Conservation (phyloP, 805 yeast species). For the Komagataella ulmi region DNA sequence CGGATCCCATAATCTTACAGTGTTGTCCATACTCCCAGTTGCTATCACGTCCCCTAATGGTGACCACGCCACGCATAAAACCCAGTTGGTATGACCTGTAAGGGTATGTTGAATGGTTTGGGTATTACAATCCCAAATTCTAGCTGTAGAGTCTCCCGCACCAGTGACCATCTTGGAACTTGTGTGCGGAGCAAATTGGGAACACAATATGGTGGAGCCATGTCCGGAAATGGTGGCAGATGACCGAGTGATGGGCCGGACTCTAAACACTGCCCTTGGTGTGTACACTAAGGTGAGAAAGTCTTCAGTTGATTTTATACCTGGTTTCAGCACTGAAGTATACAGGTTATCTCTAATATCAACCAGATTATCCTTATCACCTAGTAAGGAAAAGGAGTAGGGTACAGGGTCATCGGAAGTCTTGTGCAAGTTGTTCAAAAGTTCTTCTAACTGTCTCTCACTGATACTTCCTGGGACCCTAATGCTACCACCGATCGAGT, state of each 20-base stretch:
- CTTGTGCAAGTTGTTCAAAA: constrained; percentile 67
- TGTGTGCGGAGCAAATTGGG: constrained; percentile 87
- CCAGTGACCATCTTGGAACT: constrained; percentile 85
- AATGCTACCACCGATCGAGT: constrained; percentile 65
- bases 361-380: constrained; percentile 27
- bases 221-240: constrained; percentile 93
- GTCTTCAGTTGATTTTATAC: constrained; percentile 84
- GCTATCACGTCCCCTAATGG: constrained; percentile 89
- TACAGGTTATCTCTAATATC: constrained; percentile 75
- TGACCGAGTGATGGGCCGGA: constrained; percentile 79
- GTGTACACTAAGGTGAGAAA: constrained; percentile 82
- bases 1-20: constrained; percentile 81
- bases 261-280: constrained; percentile 92
- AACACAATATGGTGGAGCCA: constrained; percentile 83
- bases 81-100: constrained; percentile 87
- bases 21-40: constrained; percentile 91
- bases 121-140: constrained; percentile 94
- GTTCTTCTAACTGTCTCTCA: constrained; percentile 77
- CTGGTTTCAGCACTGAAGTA: constrained; percentile 73
- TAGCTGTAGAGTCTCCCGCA: constrained; percentile 90
- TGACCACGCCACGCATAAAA: constrained; percentile 79
- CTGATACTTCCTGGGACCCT: constrained; percentile 86
- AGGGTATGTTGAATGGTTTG: constrained; percentile 80
- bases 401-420: constrained; percentile 78
- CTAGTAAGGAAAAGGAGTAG: constrained; percentile 63